These are phyloP conservation scores for Aspergillus uvarum DNA, from an alignment of 2,329 filamentous ascomycete species.

Conservation along the genomic window DNA sequence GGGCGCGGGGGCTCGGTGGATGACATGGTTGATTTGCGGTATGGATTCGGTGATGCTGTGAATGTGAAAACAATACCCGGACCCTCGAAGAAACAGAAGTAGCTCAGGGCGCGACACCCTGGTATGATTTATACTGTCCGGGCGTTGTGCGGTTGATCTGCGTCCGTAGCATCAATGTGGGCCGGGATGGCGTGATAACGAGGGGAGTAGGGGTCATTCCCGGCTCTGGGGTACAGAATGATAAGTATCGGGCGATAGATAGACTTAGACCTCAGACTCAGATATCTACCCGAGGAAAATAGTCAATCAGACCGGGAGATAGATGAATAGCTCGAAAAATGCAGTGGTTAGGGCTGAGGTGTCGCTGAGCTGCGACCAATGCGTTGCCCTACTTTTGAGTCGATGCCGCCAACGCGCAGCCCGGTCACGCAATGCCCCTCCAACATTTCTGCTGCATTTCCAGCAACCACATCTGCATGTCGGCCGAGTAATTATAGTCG, in stretches of 20 bases:
- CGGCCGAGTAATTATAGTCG: no score
- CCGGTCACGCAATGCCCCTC: constrained; percentile 7
- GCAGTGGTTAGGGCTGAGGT: neutral
- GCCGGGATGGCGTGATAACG: constrained; percentile 35
- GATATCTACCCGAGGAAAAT: no score
- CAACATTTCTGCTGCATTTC: no score
- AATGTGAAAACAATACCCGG: no score
- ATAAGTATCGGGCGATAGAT: no score
- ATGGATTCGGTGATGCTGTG: no score
- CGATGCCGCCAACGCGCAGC: constrained; percentile 1
- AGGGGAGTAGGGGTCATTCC: neutral
- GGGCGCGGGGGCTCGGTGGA: constrained; percentile 17
- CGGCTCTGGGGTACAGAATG: neutral
- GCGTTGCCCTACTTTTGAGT: neutral
- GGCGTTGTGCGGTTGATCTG: neutral
- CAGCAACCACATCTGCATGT: no score
- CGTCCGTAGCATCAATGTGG: constrained; percentile 35
- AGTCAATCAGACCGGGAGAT: no score
- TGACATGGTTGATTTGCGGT: neutral
- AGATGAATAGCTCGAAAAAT: neutral
- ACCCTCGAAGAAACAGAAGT: no score
- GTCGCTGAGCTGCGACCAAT: neutral
- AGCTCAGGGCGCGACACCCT: no score
- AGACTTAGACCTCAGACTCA: no score
- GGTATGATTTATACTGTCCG: neutral